Conservation (phyloP, 2,329 filamentous ascomycete genomes). For the Trichoderma citrinoviride region DNA sequence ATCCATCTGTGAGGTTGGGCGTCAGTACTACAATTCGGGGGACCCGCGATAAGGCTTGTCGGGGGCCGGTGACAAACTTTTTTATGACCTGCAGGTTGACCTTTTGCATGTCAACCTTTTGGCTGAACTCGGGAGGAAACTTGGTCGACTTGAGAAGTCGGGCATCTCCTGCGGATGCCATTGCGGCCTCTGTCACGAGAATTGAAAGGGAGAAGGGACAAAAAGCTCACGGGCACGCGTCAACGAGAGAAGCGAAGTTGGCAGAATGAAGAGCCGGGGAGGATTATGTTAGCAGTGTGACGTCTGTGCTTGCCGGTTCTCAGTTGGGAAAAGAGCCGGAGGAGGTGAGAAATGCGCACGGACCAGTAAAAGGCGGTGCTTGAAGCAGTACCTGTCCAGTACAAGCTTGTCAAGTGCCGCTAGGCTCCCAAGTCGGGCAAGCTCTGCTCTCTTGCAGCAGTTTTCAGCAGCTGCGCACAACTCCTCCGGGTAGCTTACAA, state of each 20-base stretch:
- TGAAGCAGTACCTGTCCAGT: not conserved
- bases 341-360: not conserved
- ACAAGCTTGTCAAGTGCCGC: not conserved
- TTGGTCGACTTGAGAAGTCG: slow-evolving; percentile 89
- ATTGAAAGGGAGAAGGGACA: not conserved
- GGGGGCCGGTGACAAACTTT: slow-evolving; percentile 58
- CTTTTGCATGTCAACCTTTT: slow-evolving; percentile 96
- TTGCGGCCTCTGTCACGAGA: slow-evolving; percentile 39
- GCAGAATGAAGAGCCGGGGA: slow-evolving; percentile 16
- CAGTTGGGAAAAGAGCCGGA: slow-evolving; percentile 11
- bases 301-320: slow-evolving; percentile 27
- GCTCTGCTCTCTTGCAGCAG: too few species aligned
- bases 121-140: slow-evolving; percentile 88
- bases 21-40: slow-evolving; percentile 21
- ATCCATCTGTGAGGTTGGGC: slow-evolving; percentile 70
- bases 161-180: slow-evolving; percentile 82
- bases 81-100: slow-evolving; percentile 98
- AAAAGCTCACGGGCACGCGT: slow-evolving; percentile 18
- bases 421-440: too few species aligned
- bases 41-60: not conserved
- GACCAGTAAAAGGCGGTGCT: not conserved
- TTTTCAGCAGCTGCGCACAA: too few species aligned
- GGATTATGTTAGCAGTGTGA: slow-evolving; percentile 29
- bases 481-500: not conserved
- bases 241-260: slow-evolving; percentile 15